phyloP scores from a whole-genome alignment of 345 rosid species.

The Tarenaya hassleriana region DNA sequence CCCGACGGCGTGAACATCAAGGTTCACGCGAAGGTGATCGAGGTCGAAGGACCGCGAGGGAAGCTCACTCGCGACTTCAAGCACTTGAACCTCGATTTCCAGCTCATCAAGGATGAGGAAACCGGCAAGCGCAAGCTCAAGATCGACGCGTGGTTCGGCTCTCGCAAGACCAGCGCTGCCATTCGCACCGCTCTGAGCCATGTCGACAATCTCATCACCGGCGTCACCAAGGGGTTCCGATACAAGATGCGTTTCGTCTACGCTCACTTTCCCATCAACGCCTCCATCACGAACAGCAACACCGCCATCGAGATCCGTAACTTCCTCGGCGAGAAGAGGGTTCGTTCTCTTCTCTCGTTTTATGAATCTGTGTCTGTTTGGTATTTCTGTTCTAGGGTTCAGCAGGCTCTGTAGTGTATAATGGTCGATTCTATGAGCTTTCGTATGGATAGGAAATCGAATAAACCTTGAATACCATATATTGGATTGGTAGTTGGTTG shows the following conservation, averaged over 20 bases:
- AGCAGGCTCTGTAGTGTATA: background rate
- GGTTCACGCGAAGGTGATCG: constrained; percentile 39
- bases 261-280: constrained; percentile 51
- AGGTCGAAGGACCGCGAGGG: constrained; percentile 35
- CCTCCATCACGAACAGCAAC: constrained; percentile 33
- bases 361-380: background rate
- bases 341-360: background rate
- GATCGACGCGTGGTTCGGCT: constrained; percentile 38
- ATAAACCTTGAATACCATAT: too few relatives aligned
- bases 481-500: too few relatives aligned
- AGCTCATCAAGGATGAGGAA: constrained; percentile 30
- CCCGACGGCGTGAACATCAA: constrained; percentile 49
- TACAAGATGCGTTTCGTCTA: constrained; percentile 56
- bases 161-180: constrained; percentile 34
- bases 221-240: constrained; percentile 46
- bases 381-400: background rate
- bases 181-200: constrained; percentile 39
- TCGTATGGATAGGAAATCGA: too few relatives aligned
- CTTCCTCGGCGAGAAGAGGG: constrained; percentile 47
- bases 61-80: constrained; percentile 41
- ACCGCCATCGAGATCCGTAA: constrained; percentile 44
- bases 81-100: constrained; percentile 48
- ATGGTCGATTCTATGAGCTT: too few relatives aligned
- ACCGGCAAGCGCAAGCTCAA: constrained; percentile 28
- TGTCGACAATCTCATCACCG: constrained; percentile 37